A percentile compares a stretch with the other conserved stretches of the same genome.
Conservation (phyloP, 2,329 filamentous ascomycete genomes). For the Huntiella savannae region DNA sequence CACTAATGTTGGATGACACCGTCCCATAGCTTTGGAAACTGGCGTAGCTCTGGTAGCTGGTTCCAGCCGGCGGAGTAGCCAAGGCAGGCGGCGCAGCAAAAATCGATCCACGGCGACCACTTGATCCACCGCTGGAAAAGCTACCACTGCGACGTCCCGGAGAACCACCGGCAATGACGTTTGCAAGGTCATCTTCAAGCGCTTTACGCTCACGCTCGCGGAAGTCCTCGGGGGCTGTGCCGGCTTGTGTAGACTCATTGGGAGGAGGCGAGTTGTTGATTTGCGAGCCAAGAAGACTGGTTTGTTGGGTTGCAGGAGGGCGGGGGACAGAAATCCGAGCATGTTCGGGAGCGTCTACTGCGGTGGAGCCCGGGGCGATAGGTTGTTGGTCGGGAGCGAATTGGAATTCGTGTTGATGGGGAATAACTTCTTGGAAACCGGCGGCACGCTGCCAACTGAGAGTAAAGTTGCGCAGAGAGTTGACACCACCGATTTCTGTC, state of each 20-base stretch:
- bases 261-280: conserved; percentile 21
- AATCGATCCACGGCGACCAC: conserved; percentile 26
- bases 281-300: conserved; percentile 31
- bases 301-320: conserved; percentile 14
- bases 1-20: conserved; percentile 15
- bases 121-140: conserved; percentile 11
- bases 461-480: conserved; percentile 86
- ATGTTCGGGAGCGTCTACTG: conserved; percentile 5
- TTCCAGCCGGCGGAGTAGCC: conserved; percentile 48
- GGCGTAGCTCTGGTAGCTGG: conserved; percentile 37
- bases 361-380: conserved; percentile 16
- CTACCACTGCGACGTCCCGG: conserved; percentile 3
- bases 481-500: conserved; percentile 67
- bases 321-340: conserved; percentile 12
- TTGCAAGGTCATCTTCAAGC: conserved; percentile 24
- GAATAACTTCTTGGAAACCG: conserved; percentile 71
- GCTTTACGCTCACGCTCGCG: conserved; percentile 30
- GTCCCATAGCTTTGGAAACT: conserved; percentile 38
- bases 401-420: conserved; percentile 56
- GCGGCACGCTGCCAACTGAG: conserved; percentile 83
- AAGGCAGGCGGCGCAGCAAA: conserved; percentile 42
- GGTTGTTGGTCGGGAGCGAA: conserved; percentile 37
- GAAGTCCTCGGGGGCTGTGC: conserved; percentile 15
- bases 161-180: background rate
- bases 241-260: conserved; percentile 1